Evolutionary conservation across 139 green algal species (phyloP).

Genomic region (Chlamydomonas eustigma): DNA sequence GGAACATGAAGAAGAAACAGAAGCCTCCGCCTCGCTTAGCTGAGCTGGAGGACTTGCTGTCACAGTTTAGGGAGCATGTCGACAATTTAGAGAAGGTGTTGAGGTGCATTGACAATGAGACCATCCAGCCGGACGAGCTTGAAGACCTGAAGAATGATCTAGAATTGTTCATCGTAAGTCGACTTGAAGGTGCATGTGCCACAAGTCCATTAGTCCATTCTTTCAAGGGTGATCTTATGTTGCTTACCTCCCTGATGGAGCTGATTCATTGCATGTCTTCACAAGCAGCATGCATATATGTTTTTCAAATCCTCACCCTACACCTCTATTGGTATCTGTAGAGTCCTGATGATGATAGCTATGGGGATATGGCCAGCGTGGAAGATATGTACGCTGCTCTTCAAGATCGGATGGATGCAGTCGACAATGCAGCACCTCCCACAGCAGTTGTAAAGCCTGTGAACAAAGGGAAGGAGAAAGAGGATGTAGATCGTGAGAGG

Average conservation of each 20-base stretch:
- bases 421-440: conserved; percentile 43
- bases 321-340: no score
- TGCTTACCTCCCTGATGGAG: no score
- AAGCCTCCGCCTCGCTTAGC: conserved; percentile 58
- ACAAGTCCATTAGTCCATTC: no score
- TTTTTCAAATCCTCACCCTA: no score
- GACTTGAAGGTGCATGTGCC: no score
- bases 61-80: conserved; percentile 29
- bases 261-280: no score
- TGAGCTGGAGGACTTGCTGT: conserved; percentile 52
- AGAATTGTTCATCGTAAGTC: conserved; percentile 75
- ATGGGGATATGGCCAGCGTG: conserved; percentile 47
- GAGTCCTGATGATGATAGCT: conserved; percentile 22
- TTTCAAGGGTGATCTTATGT: no score
- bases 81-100: conserved; percentile 53
- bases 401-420: conserved; percentile 58
- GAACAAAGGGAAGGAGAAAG: conserved; percentile 27
- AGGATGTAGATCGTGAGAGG: conserved; percentile 39
- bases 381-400: conserved; percentile 80
- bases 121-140: conserved; percentile 67
- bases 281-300: no score
- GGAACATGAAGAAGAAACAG: conserved; percentile 63
- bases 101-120: conserved; percentile 96
- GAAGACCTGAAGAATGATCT: conserved; percentile 76
- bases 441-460: conserved; percentile 24